Base-by-base conservation (phyloP, 352 stramenopile species). In the Phytophthora uliginosa region DNA sequence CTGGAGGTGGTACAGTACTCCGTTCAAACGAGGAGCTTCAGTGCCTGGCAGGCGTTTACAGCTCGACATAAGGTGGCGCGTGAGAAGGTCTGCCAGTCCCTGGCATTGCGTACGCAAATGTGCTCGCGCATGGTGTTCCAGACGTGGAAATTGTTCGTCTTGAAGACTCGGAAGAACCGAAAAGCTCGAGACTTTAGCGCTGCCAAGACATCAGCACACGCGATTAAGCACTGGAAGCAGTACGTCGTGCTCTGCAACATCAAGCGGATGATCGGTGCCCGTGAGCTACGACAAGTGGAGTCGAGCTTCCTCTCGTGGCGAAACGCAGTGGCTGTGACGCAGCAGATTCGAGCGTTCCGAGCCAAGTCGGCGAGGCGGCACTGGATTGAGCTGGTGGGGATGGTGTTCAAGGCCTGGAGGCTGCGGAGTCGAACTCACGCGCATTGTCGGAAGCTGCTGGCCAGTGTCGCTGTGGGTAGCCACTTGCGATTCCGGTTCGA, bases 201-300 rank as follows among this genome's bases (percentile, higher is more conserved):
- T 45, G 13, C 26, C 2, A 72, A 75, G 20, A 24, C 52, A 4
- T 66, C 58, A 17, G 36, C 38, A 15, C 54, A 50, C 18, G 52
- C 63, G 0, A 13, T 88, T 0, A 69, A 58, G 0, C 70, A 74
- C 17, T 92, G 86, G 86, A 78, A 70, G 8, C 61, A 77, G 24
- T 83, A 78, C 22, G 59, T 94, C 5, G 24, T 86, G 7, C 69
- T 91, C 2, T 78, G 58, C 31, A 90, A 86, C n/a, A 69, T 86
- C 3, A 78, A 90, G 63, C 65, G 67, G 0, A 88, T 93, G 83
- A 72, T 91, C 4, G 73, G 77, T 3, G 60, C 71, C 2, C 76
- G 73, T 7, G 50, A 58, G 9, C 22, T 34, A 10, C 62, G 63
- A 8, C 50, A 53, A 71, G 18, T 75, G 10, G 62, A 67, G 20